phyloP scores from a whole-genome alignment of 2,329 filamentous ascomycete genomes.

The Fusarium sp. region DNA sequence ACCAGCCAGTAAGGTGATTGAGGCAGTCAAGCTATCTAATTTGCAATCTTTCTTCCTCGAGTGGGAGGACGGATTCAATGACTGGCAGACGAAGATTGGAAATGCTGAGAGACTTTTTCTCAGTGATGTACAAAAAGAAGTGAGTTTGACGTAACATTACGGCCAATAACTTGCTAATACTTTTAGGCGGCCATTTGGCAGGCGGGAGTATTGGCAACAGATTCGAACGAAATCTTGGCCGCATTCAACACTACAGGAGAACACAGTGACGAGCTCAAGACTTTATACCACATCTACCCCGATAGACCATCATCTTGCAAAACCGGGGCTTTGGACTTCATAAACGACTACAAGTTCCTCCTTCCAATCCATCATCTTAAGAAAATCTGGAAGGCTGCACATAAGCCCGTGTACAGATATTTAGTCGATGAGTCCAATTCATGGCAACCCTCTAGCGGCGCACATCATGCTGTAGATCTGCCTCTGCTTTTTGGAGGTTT shows the following conservation, averaged over 20 bases:
- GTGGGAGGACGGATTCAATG: conserved; percentile 8
- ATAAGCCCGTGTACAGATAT: conserved; percentile 55
- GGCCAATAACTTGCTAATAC: neutral
- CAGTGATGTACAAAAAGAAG: conserved; percentile 17
- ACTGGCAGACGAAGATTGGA: conserved; percentile 6
- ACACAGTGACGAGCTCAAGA: conserved; percentile 53
- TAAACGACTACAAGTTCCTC: conserved; percentile 52
- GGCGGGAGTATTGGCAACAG: neutral
- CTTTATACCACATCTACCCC: conserved; percentile 57
- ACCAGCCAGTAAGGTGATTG: neutral
- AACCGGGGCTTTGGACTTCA: conserved; percentile 56
- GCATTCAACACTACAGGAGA: neutral
- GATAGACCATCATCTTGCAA: conserved; percentile 57
- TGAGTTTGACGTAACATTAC: neutral
- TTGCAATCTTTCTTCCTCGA: conserved; percentile 22
- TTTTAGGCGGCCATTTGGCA: conserved; percentile 4
- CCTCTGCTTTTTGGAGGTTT: conserved; percentile 59
- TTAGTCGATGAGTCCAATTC: conserved; percentile 61
- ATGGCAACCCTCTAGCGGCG: conserved; percentile 60
- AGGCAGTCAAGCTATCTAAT: conserved; percentile 4
- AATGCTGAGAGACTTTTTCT: neutral
- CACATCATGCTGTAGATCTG: conserved; percentile 63
- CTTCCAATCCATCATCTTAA: conserved; percentile 39
- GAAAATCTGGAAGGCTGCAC: conserved; percentile 39
- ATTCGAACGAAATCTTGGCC: rapidly evolving